Conservation (phyloP, 2,329 filamentous ascomycete species). For the Fusarium virguliforme region DNA sequence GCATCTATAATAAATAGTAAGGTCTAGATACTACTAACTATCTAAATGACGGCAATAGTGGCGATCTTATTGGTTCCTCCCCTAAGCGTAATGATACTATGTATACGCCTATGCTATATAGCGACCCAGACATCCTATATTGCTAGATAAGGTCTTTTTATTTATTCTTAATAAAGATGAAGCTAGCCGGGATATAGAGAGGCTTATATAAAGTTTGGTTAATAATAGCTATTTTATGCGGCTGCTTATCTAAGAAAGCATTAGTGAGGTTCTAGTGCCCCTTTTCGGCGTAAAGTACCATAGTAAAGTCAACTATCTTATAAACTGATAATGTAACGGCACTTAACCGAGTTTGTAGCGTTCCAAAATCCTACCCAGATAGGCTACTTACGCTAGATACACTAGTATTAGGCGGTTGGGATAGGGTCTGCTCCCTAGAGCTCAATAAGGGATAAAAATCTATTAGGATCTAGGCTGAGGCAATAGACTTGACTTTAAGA, state of each 20-base stretch:
- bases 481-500: slow-evolving; percentile 13
- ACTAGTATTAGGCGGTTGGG: neutral
- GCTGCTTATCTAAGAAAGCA: neutral
- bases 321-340: neutral
- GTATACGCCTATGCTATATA: too few relatives aligned
- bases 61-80: too few relatives aligned
- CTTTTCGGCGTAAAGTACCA: neutral
- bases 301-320: slow-evolving; percentile 16
- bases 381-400: neutral
- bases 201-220: slow-evolving; percentile 9
- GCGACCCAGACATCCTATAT: neutral
- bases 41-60: too few relatives aligned
- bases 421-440: neutral
- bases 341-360: neutral
- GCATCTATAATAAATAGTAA: neutral
- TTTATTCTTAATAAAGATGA: slow-evolving; percentile 9
- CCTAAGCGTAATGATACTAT: too few relatives aligned
- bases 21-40: too few relatives aligned
- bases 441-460: neutral
- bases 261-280: neutral
- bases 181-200: neutral
- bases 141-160: neutral
- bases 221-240: neutral
- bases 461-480: slow-evolving; percentile 1
- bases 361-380: slow-evolving; percentile 2